Evolutionary conservation across 1,139 yeast genomes (phyloP).

Genomic region (Candida neerlandica): DNA sequence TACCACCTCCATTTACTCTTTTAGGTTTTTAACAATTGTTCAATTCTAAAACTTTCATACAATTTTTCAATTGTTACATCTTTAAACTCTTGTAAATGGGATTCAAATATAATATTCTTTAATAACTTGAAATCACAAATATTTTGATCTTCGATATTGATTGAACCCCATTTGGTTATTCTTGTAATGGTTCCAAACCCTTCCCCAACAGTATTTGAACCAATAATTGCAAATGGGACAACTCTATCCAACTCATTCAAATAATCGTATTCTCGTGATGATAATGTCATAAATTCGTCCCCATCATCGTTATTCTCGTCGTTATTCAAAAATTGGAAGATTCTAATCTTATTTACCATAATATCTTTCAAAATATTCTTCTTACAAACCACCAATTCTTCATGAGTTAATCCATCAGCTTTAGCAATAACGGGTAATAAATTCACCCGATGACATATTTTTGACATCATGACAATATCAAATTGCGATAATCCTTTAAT

Average conservation of each 20-base stretch:
- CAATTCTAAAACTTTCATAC: slow-evolving; percentile 61
- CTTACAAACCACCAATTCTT: slow-evolving; percentile 49
- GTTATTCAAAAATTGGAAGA: slow-evolving; percentile 46
- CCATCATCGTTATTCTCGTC: slow-evolving; percentile 4
- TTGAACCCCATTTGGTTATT: slow-evolving; percentile 17
- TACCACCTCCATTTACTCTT: background rate
- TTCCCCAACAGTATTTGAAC: slow-evolving; percentile 12
- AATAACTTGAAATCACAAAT: slow-evolving; percentile 59
- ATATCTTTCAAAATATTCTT: slow-evolving; percentile 47
- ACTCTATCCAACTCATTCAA: slow-evolving; percentile 18
- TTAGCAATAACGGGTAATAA: slow-evolving; percentile 49
- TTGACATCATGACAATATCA: slow-evolving; percentile 54
- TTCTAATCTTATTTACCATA: slow-evolving; percentile 41
- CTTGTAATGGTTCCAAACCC: slow-evolving; percentile 13
- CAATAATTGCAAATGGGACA: slow-evolving; percentile 27
- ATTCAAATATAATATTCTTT: slow-evolving; percentile 61
- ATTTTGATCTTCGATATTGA: slow-evolving; percentile 49
- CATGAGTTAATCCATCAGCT: slow-evolving; percentile 54
- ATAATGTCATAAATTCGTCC: slow-evolving; percentile 9
- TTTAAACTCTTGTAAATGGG: slow-evolving; percentile 69
- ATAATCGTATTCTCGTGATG: slow-evolving; percentile 15
- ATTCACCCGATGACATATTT: slow-evolving; percentile 53
- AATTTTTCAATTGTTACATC: slow-evolving; percentile 61
- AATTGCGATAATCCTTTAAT: slow-evolving; percentile 48
- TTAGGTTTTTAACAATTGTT: slow-evolving; percentile 16